Evolutionary conservation across 345 rosid genomes (phyloP).

Genomic region (Brassica cretica): DNA sequence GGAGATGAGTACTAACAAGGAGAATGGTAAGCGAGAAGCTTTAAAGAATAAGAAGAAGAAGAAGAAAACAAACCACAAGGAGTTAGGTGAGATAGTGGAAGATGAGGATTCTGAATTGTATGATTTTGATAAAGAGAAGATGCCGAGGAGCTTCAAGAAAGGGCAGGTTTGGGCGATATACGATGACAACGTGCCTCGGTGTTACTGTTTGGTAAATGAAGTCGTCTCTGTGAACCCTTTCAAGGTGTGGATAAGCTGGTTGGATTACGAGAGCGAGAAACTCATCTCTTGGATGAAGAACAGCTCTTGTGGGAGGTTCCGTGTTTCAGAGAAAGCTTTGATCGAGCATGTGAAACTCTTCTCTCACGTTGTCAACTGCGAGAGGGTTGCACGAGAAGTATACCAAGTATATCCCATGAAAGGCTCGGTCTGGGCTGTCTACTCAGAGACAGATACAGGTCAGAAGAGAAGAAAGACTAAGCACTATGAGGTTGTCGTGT

Average conservation of each 20-base stretch:
- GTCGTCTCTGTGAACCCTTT: constrained; percentile 73
- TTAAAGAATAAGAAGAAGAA: constrained; percentile 22
- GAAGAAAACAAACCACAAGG: constrained; percentile 18
- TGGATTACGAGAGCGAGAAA: constrained; percentile 55
- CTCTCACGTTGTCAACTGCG: constrained; percentile 71
- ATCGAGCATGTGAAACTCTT: constrained; percentile 54
- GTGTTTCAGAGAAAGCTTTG: constrained; percentile 47
- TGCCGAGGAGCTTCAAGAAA: constrained; percentile 63
- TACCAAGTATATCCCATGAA: constrained; percentile 82
- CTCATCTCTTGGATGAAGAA: constrained; percentile 48
- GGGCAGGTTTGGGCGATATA: constrained; percentile 89
- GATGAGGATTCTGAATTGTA: constrained; percentile 53
- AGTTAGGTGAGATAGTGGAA: constrained; percentile 31
- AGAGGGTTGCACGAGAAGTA: constrained; percentile 73
- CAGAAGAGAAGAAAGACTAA: constrained; percentile 42
- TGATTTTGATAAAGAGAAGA: constrained; percentile 65
- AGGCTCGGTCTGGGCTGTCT: constrained; percentile 87
- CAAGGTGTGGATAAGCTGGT: constrained; percentile 66
- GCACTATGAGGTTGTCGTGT: constrained; percentile 54
- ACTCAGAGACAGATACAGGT: constrained; percentile 40
- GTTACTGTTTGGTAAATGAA: constrained; percentile 76
- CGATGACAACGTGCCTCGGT: constrained; percentile 69
- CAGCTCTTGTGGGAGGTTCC: constrained; percentile 66
- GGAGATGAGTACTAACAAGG: constrained; percentile 29
- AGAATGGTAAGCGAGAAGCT: constrained; percentile 17